Evolutionary conservation across 73 alveolate species (phyloP).

Genomic region (Paramecium caudatum): DNA sequence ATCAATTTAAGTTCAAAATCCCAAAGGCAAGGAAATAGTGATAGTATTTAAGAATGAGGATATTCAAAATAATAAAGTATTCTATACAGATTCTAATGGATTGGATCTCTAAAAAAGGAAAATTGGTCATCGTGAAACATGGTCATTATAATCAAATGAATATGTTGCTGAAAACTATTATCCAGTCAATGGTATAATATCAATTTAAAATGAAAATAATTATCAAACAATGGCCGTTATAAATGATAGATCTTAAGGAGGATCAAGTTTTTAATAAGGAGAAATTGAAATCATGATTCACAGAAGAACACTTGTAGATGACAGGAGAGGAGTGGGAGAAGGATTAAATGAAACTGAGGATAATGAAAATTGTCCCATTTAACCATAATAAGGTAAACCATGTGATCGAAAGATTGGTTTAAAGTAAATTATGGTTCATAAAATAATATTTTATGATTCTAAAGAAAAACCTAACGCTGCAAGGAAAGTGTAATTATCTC

Average conservation of each 20-base stretch:
- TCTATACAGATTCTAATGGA: constrained; percentile 86
- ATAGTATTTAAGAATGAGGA: constrained; percentile 50
- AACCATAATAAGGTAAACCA: background rate
- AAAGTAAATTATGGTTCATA: background rate
- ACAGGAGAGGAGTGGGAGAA: constrained; percentile 89
- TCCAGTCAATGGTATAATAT: constrained; percentile 80
- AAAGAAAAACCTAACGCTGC: background rate
- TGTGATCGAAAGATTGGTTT: background rate
- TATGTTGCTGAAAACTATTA: constrained; percentile 81
- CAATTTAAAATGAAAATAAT: constrained; percentile 74
- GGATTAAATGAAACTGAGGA: constrained; percentile 84
- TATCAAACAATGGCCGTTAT: constrained; percentile 72
- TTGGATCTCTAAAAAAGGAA: constrained; percentile 81
- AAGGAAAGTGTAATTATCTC: constrained; percentile 11
- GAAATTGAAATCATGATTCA: constrained; percentile 95
- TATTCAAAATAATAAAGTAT: constrained; percentile 69
- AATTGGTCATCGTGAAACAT: constrained; percentile 78
- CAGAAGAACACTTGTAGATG: constrained; percentile 85
- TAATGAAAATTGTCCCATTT: background rate
- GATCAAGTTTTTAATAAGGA: constrained; percentile 90
- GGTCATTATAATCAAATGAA: constrained; percentile 74
- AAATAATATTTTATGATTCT: background rate
- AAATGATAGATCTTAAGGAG: constrained; percentile 95
- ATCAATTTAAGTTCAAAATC: constrained; percentile 39
- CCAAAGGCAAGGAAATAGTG: constrained; percentile 66